Evolutionary conservation across 495 filamentous ascomycete genomes (phyloP).

Genomic region (Aspergillus carlsbadensis): DNA sequence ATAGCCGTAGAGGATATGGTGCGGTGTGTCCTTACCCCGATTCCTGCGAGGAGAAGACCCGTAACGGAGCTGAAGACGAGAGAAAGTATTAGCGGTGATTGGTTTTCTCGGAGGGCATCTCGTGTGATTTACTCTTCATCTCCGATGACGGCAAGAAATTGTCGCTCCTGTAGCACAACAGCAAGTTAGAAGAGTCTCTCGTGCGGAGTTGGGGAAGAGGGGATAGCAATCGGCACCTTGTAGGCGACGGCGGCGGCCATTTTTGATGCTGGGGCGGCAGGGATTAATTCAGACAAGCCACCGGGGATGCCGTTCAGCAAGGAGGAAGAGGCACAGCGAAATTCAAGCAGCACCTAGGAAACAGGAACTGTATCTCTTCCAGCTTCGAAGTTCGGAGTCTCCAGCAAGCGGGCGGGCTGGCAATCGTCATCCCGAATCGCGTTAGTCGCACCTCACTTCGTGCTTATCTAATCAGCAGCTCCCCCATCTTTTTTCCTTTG

Average conservation of each 20-base stretch:
- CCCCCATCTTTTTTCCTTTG: constrained; percentile 6
- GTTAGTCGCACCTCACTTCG: constrained; percentile 7
- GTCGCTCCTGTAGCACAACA: constrained; percentile 63
- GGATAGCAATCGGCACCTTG: constrained; percentile 33
- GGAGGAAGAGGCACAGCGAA: neutral
- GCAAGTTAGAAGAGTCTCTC: constrained; percentile 4
- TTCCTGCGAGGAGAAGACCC: constrained; percentile 87
- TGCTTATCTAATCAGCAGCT: constrained; percentile 26
- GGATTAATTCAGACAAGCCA: neutral
- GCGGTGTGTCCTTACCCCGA: constrained; percentile 66
- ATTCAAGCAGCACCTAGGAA: neutral
- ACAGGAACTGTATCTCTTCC: neutral
- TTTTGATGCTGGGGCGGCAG: constrained; percentile 10
- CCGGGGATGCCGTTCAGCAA: neutral
- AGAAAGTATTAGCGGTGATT: constrained; percentile 21
- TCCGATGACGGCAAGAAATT: constrained; percentile 96
- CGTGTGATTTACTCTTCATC: constrained; percentile 72
- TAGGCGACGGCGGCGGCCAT: constrained; percentile 41
- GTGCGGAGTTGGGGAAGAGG: neutral
- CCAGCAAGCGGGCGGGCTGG: constrained; percentile 7
- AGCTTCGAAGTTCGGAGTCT: neutral
- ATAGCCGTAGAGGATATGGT: no score
- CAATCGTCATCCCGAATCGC: constrained; percentile 18
- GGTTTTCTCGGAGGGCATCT: neutral
- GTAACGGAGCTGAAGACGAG: constrained; percentile 79